phyloP scores from a whole-genome alignment of 2,329 filamentous ascomycete genomes.

The Diaporthe destruens region DNA sequence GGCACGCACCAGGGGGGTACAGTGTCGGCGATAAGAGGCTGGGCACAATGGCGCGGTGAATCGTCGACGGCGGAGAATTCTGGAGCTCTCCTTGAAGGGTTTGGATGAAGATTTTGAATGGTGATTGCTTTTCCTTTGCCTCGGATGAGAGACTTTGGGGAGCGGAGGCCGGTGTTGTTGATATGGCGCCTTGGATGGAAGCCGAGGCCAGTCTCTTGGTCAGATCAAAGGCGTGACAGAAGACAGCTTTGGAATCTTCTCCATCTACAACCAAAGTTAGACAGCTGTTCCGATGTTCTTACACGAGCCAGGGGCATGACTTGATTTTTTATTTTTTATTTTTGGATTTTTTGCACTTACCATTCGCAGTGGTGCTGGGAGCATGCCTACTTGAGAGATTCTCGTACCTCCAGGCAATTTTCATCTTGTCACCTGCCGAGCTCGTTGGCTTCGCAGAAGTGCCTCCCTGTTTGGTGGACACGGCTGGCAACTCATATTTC shows the following conservation, averaged over 20 bases:
- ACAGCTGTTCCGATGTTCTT: slow-evolving; percentile 40
- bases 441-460: slow-evolving; percentile 16
- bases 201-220: slow-evolving; percentile 70
- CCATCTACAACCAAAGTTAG: slow-evolving; percentile 39
- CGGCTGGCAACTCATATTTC: slow-evolving; percentile 85
- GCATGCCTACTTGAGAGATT: slow-evolving; percentile 71
- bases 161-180: slow-evolving; percentile 63
- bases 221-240: slow-evolving; percentile 81
- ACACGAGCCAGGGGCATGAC: slow-evolving; percentile 1
- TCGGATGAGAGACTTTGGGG: slow-evolving; percentile 50
- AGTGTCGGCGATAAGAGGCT: slow-evolving; percentile 87
- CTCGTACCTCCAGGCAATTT: slow-evolving; percentile 99
- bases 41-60: slow-evolving; percentile 89
- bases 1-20: slow-evolving; percentile 77
- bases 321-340: slow-evolving; percentile 39
- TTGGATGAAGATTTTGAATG: slow-evolving; percentile 74
- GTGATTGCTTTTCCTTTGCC: slow-evolving; percentile 53
- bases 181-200: slow-evolving; percentile 63
- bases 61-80: slow-evolving; percentile 67
- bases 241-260: slow-evolving; percentile 54
- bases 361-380: slow-evolving; percentile 39
- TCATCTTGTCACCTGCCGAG: slow-evolving; percentile 81
- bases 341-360: slow-evolving; percentile 43
- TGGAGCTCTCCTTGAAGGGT: slow-evolving; percentile 68
- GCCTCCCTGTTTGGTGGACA: slow-evolving; percentile 62